Evolutionary conservation across 768 basidiomycete species (phyloP).

Genomic region (Russula foetens): DNA sequence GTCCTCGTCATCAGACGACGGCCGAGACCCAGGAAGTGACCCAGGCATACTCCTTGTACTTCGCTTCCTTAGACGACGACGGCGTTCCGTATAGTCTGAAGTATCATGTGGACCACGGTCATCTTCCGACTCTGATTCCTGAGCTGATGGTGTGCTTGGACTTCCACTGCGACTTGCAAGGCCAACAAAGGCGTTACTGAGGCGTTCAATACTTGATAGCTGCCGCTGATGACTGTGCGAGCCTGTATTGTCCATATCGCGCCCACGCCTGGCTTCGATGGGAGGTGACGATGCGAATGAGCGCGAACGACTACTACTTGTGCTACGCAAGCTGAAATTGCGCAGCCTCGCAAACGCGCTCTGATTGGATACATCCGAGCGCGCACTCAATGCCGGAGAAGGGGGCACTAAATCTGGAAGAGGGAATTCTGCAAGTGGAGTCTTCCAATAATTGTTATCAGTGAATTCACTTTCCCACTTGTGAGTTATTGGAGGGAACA

Average conservation of each 20-base stretch:
- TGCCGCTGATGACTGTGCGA: constrained; percentile 44
- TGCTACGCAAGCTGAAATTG: constrained; percentile 62
- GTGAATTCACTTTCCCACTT: constrained; percentile 88
- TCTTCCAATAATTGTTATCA: constrained; percentile 95
- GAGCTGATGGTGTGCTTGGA: constrained; percentile 42
- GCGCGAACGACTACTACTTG: constrained; percentile 29
- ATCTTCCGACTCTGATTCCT: constrained; percentile 44
- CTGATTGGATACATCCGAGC: constrained; percentile 77
- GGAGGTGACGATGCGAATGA: constrained; percentile 28
- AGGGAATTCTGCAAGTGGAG: constrained; percentile 66
- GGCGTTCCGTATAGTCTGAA: constrained; percentile 32
- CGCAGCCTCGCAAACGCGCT: constrained; percentile 67
- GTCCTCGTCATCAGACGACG: constrained; percentile 38
- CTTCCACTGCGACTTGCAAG: constrained; percentile 36
- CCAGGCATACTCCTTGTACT: constrained; percentile 87
- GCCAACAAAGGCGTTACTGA: constrained; percentile 50
- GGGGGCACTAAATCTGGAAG: constrained; percentile 79
- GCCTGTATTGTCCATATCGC: constrained; percentile 10
- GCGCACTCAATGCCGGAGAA: constrained; percentile 89
- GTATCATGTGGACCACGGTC: constrained; percentile 35
- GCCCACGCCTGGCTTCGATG: constrained; percentile 17
- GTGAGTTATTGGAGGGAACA: constrained; percentile 94
- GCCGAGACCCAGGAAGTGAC: constrained; percentile 41
- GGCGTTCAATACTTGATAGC: constrained; percentile 69
- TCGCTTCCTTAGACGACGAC: constrained; percentile 39